phyloP scores from a whole-genome alignment of 495 filamentous ascomycete genomes.

The Symbiotaphrina buchneri region DNA sequence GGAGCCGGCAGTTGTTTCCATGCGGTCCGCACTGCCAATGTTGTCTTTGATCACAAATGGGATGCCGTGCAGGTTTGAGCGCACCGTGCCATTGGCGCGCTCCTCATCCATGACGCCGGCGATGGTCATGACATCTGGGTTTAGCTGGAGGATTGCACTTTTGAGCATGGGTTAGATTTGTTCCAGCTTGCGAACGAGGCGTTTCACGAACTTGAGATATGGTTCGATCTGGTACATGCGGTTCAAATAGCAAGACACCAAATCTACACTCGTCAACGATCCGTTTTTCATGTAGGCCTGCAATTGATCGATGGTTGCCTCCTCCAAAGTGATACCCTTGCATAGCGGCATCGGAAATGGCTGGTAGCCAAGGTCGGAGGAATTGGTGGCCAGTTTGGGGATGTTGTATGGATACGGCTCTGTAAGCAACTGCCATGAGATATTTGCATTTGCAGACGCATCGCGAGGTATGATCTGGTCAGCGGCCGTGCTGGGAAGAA shows the following conservation, averaged over 20 bases:
- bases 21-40: constrained; percentile 16
- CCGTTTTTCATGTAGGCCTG: constrained; percentile 19
- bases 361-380: constrained; percentile 7
- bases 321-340: constrained; percentile 35
- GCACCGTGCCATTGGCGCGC: constrained; percentile 25
- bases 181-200: constrained; percentile 1
- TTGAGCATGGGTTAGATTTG: constrained; percentile 3
- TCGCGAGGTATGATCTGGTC: no score
- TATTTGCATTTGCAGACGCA: no score
- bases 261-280: constrained; percentile 21
- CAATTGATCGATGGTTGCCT: constrained; percentile 33
- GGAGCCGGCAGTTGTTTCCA: constrained; percentile 19
- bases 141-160: constrained; percentile 33
- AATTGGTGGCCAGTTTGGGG: constrained; percentile 14
- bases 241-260: constrained; percentile 28
- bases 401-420: constrained; percentile 20
- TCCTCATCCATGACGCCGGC: constrained; percentile 35
- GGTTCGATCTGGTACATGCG: constrained; percentile 27
- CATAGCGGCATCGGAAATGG: constrained; percentile 38
- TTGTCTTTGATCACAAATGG: constrained; percentile 51
- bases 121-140: constrained; percentile 35
- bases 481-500: no score
- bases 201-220: constrained; percentile 29
- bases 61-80: constrained; percentile 45
- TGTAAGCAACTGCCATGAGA: constrained; percentile 13